phyloP scores from a whole-genome alignment of 306 rosid species.

The Quillaja saponaria region DNA sequence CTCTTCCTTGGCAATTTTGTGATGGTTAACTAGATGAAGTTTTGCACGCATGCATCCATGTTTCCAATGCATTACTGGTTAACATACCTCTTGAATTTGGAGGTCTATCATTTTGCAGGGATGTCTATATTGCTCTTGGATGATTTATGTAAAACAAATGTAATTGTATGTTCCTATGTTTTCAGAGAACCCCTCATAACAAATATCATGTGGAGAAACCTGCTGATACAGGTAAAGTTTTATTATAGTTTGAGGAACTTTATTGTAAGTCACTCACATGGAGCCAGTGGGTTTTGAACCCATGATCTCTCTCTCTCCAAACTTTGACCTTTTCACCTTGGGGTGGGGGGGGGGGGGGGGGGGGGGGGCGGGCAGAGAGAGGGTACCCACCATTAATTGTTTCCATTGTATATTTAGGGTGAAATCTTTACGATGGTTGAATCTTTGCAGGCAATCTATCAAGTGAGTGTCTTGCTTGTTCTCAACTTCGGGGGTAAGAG shows the following conservation, averaged over 20 bases:
- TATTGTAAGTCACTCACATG: constrained; percentile 5
- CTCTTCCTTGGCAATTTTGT: neutral
- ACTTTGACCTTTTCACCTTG: neutral
- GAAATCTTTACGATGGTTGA: constrained; percentile 8
- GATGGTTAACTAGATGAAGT: neutral
- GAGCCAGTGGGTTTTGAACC: constrained; percentile 9
- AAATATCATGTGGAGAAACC: constrained; percentile 94
- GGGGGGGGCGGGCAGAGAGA: too few species aligned
- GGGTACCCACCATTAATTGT: constrained; percentile 9
- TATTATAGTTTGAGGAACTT: constrained; percentile 11
- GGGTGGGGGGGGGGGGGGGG: too few species aligned
- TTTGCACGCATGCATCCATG: constrained; percentile 13
- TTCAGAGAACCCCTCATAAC: constrained; percentile 88
- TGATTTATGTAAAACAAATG: constrained; percentile 15
- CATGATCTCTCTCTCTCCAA: neutral
- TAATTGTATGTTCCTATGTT: constrained; percentile 26
- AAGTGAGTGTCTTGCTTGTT: constrained; percentile 70
- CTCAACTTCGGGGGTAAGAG: constrained; percentile 66
- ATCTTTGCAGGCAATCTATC: constrained; percentile 72
- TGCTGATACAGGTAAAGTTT: constrained; percentile 71
- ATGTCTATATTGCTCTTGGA: neutral
- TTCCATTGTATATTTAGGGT: neutral
- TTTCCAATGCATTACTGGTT: constrained; percentile 1
- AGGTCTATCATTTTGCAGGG: constrained; percentile 8
- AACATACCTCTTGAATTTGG: constrained; percentile 8